Evolutionary conservation across 352 stramenopile genomes (phyloP), one percentile per base, ranked within the genome.

Genomic region (Phytophthora pini): DNA sequence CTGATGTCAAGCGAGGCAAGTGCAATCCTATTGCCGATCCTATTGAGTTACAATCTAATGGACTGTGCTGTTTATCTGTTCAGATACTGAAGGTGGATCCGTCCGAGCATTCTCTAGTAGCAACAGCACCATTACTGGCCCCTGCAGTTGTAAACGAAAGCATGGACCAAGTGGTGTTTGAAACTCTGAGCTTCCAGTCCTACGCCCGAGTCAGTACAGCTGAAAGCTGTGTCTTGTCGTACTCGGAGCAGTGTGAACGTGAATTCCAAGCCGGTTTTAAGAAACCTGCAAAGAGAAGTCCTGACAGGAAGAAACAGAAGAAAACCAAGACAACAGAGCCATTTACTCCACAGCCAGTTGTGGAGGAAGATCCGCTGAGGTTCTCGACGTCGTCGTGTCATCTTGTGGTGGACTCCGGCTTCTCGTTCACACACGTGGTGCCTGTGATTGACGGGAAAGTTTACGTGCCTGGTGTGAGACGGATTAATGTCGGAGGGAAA

Each of bases 351-450:
- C 13, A 31, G 3, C 27, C 5, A 5, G 20, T 58, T 17, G 36
- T 47, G 27, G 71, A 71, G 1, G 43, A 70, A 44, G 63, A 74
- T 32, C 32, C 56, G 29, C 45, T 75, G 1, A 48, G 69, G 22
- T 90, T 92, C 44, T 78, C 77, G 17, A 61, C 58, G 22, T 89
- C 83, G 7, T 86, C 77, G 7, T 91, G 76, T 22, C 76, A 91
- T 43, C 51, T 91, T 45, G 89, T 98, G 0, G 85, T 99, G 27
- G 97, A 99, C 82, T 88, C 90, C 3, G 97, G 97, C 9, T 99
- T 98, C 65, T 98, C 93, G 9, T 98, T 98, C 57, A 98, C 93
- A 26, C 89, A 98, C 52, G 77, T 99, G 51, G 79, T 98, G 10
- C 95, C 96, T 2, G 81, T 98, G n/a, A 80, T 97, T 56, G 62